A percentile compares a stretch with the other conserved stretches of the same genome.
Conservation (phyloP, 768 basidiomycete species). For the Rhodotorula sphaerocarpa region DNA sequence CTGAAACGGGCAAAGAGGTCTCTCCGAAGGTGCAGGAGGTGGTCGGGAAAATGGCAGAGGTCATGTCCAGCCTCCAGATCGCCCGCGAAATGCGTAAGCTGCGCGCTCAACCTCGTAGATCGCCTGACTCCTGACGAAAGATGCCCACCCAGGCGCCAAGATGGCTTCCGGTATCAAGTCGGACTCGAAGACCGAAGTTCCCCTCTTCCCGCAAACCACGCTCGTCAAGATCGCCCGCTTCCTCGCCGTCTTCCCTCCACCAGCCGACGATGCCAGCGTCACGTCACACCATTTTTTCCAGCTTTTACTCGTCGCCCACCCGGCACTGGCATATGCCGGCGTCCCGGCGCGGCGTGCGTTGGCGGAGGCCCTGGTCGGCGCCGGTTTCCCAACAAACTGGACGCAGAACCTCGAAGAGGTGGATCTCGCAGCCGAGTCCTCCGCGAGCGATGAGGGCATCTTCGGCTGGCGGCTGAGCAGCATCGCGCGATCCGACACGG, state of each 20-base stretch:
- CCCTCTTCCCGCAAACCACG: slow-evolving; percentile 27
- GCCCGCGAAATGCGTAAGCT: slow-evolving; percentile 20
- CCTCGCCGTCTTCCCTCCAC: slow-evolving; percentile 24
- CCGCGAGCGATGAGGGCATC: background rate
- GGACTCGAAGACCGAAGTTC: slow-evolving; percentile 8
- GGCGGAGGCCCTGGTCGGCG: background rate
- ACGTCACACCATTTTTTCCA: background rate
- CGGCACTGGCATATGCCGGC: slow-evolving; percentile 6
- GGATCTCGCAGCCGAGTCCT: background rate
- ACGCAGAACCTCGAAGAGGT: background rate
- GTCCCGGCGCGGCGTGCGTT: background rate
- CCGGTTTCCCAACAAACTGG: slow-evolving; percentile 7
- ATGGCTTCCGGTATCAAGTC: slow-evolving; percentile 24
- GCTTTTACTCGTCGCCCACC: slow-evolving; percentile 21
- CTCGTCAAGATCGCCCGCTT: slow-evolving; percentile 28
- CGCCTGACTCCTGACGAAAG: background rate
- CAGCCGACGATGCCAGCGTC: background rate
- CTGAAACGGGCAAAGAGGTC: background rate
- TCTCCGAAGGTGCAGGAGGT: background rate
- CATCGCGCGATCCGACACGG: background rate
- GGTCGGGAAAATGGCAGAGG: slow-evolving; percentile 11
- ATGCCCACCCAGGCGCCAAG: slow-evolving; percentile 1
- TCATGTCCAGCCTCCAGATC: slow-evolving; percentile 11
- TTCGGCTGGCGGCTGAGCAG: slow-evolving; percentile 4
- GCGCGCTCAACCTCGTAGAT: too few relatives aligned